Conservation (phyloP, 2,329 filamentous ascomycete species). For the Amauroascus verrucosus region DNA sequence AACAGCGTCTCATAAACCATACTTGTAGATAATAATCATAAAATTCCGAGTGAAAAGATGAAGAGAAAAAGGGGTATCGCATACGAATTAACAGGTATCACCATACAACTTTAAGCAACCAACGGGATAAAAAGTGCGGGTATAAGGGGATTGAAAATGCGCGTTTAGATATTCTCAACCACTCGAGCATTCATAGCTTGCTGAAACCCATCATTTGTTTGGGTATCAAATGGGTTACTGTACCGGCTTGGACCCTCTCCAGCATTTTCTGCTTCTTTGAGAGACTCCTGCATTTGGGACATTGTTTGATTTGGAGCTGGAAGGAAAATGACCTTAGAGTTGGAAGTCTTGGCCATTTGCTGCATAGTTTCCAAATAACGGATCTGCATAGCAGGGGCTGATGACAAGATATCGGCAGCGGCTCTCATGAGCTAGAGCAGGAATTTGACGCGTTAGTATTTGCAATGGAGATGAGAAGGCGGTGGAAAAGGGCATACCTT, state of each 20-base stretch:
- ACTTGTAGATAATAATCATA: background rate
- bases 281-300: slow-evolving; percentile 31
- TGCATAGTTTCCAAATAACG: slow-evolving; percentile 98
- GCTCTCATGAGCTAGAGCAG: slow-evolving; percentile 38
- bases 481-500: slow-evolving; percentile 51
- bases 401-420: slow-evolving; percentile 85
- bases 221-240: slow-evolving; percentile 29
- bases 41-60: background rate
- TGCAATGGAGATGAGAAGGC: background rate
- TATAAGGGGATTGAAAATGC: background rate
- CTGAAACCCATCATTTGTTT: slow-evolving; percentile 55
- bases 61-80: slow-evolving; percentile 1
- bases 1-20: background rate
- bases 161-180: slow-evolving; percentile 71
- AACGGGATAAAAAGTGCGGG: background rate
- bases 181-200: slow-evolving; percentile 70
- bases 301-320: slow-evolving; percentile 54
- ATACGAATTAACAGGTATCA: slow-evolving; percentile 2
- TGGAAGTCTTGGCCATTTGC: slow-evolving; percentile 85
- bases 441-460: background rate
- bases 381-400: slow-evolving; percentile 95
- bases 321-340: slow-evolving; percentile 78
- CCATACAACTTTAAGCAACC: background rate
- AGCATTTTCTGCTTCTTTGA: slow-evolving; percentile 41
- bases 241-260: slow-evolving; percentile 49